These are phyloP conservation scores for Neurospora sp. DNA, from an alignment of 495 filamentous ascomycete species.

Conservation along the genomic window DNA sequence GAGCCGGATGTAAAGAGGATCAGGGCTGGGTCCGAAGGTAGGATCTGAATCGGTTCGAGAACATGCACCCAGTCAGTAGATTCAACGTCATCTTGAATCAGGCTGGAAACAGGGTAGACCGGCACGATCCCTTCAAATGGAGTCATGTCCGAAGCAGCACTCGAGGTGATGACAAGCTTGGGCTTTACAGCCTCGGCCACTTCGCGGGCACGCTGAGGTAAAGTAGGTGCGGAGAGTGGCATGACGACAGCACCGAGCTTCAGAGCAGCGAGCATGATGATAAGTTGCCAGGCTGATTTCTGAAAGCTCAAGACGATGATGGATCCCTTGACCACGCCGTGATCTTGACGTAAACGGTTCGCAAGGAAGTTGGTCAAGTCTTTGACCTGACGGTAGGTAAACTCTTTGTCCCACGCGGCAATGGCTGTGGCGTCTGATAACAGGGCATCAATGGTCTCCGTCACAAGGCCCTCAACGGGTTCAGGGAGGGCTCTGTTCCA, in stretches of 20 bases:
- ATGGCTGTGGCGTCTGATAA: neutral
- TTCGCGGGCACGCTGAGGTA: neutral
- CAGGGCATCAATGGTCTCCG: neutral
- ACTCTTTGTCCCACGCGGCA: neutral
- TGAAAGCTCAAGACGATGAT: neutral
- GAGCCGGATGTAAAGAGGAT: conserved; percentile 47
- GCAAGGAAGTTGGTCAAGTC: neutral
- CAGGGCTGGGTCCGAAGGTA: neutral
- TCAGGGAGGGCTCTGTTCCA: conserved; percentile 7
- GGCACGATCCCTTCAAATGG: neutral
- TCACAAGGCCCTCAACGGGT: neutral
- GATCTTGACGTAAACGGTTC: neutral
- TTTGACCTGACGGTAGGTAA: neutral
- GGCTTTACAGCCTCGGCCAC: neutral
- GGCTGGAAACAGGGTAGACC: neutral
- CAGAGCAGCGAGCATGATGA: neutral
- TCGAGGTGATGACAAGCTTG: neutral
- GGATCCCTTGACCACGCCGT: neutral
- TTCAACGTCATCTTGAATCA: neutral
- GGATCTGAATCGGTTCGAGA: neutral
- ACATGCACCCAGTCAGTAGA: neutral
- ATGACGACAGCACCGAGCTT: neutral
- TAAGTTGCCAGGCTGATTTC: neutral
- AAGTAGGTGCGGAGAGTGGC: neutral
- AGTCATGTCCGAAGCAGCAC: neutral